Evolutionary conservation across 2,329 filamentous ascomycete species (phyloP).

Genomic region (Sclerotinia borealis): DNA sequence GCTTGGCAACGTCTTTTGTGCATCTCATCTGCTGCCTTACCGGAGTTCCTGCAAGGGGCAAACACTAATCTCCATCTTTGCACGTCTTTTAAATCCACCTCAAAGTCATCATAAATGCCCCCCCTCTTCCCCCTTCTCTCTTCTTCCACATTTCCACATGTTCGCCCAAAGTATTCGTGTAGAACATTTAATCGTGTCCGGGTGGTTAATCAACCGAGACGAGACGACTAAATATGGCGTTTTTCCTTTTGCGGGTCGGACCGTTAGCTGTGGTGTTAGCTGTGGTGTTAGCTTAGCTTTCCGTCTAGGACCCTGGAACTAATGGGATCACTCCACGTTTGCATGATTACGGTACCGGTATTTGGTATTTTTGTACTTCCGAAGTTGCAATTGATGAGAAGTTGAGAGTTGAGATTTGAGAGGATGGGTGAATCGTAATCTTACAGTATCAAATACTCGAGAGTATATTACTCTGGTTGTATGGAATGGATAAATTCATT

Average conservation of each 20-base stretch:
- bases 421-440: too few species aligned
- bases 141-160: too few species aligned
- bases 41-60: background rate
- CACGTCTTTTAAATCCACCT: background rate
- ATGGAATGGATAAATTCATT: too few species aligned
- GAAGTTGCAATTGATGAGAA: too few species aligned
- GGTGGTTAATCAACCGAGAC: background rate
- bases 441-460: too few species aligned
- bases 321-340: constrained; percentile 3
- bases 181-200: background rate
- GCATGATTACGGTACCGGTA: background rate
- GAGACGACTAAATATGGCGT: background rate
- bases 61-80: background rate
- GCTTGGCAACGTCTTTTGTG: background rate
- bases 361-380: too few species aligned
- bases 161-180: background rate
- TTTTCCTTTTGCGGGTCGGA: background rate
- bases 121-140: background rate
- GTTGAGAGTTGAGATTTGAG: background rate
- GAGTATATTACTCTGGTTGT: too few species aligned
- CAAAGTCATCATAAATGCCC: background rate
- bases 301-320: background rate
- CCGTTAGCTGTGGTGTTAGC: background rate
- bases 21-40: background rate
- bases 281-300: background rate